Conservation (phyloP, 2,329 filamentous ascomycete species). For the Monosporascus cannonballus region DNA sequence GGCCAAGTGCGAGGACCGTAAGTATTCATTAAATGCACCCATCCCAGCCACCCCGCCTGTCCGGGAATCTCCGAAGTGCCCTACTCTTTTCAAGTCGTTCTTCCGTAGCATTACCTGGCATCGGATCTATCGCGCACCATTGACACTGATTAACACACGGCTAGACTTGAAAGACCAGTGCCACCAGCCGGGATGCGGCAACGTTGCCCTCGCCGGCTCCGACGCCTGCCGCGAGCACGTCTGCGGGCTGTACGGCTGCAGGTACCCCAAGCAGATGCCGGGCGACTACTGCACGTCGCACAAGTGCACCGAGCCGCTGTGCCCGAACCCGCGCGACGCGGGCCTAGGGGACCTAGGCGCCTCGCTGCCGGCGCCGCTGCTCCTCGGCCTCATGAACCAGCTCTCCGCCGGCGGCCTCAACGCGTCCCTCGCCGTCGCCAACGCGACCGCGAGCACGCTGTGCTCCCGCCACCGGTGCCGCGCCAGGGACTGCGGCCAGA, state of each 20-base stretch:
- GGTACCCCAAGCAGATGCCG: neutral
- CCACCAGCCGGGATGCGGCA: neutral
- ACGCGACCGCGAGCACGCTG: neutral
- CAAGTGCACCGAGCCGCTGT: slow-evolving; percentile 5
- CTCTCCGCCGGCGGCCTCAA: neutral
- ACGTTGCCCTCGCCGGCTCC: neutral
- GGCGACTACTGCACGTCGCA: slow-evolving; percentile 1
- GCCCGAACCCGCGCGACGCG: slow-evolving; percentile 3
- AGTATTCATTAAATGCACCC: slow-evolving; percentile 1
- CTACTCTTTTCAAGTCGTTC: neutral
- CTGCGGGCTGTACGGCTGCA: slow-evolving; percentile 10
- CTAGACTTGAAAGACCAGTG: neutral
- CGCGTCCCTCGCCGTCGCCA: neutral
- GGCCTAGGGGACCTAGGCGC: neutral
- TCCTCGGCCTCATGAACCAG: neutral
- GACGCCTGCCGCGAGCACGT: neutral
- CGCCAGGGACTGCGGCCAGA: neutral
- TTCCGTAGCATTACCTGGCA: too few species aligned
- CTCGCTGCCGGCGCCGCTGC: neutral
- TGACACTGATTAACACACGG: neutral
- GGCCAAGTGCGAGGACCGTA: slow-evolving; percentile 15
- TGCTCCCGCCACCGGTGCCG: neutral
- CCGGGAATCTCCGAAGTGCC: neutral
- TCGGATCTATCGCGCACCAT: too few species aligned
- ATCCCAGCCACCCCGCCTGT: neutral